Base-by-base conservation (phyloP, 2,329 filamentous ascomycete species). In the Aschersonia sp. region DNA sequence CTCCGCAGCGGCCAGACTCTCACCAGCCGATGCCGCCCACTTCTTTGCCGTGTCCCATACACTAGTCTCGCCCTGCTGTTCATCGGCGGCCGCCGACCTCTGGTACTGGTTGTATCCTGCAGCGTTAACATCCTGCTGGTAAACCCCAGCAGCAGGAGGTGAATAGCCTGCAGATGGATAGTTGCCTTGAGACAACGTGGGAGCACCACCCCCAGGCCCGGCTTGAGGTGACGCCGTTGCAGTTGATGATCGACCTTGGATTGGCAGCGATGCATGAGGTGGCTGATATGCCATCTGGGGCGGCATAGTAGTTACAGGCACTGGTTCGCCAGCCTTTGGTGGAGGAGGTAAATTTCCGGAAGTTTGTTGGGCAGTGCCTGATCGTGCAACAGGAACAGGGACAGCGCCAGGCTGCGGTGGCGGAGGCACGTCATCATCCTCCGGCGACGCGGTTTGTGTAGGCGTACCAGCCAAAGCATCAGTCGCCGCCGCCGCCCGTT, bases 31-130 rank as follows among this genome's bases (percentile, higher is more conserved):
- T 50, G 69, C 64, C 43, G 73, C 75, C 67, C 74, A 71, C 59
- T 75, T 78, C 66, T 74, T 77, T 9, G 76, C 76, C 44, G 71
- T 62, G 48, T 67, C 68, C 74, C 74, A 78, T 5, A 78, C 62
- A n/a, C 71, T 68, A 4, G 67, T 66, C 14, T 68, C 68, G 4
- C 44, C 44, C 4, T 50, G 44, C 32, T 56, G 49, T 41, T 60
- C 53, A 45, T 53, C 54, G 50, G 61, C 61, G 45, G 59, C 57
- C 14, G 67, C 66, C 10, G 62, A 64, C 44, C 65, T 62, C 58
- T 76, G 73, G 43, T 70, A 63, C 49, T 64, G 69, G 50, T 61
- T 67, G 48, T 74, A 67, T 46, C 73, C 71, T n/a, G 71, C 68
- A 6, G 74, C 74, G 53, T 71, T 66, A 5, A 65, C 57, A 53